A percentile compares a stretch with the other conserved stretches of the same genome.
Conservation (phyloP, 768 basidiomycete genomes). For the Tephrocybe sp. region DNA sequence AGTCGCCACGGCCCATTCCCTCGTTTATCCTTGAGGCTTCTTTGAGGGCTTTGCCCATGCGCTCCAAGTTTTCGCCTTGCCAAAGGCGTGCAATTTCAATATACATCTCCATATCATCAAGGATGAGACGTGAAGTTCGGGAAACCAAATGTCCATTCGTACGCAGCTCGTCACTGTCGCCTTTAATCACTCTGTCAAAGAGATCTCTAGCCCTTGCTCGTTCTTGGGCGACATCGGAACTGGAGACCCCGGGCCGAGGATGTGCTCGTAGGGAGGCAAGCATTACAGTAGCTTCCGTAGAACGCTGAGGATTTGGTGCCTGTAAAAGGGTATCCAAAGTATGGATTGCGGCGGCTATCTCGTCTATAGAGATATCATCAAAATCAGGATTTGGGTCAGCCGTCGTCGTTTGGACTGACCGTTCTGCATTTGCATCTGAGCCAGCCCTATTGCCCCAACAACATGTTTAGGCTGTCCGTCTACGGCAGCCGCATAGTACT, state of each 20-base stretch:
- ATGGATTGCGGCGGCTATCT: constrained; percentile 82
- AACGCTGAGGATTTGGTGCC: constrained; percentile 58
- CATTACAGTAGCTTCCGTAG: constrained; percentile 82
- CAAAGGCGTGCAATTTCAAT: constrained; percentile 89
- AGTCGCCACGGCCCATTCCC: constrained; percentile 47
- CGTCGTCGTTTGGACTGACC: constrained; percentile 40
- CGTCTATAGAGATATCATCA: constrained; percentile 45
- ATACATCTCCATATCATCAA: constrained; percentile 83
- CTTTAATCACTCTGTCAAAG: constrained; percentile 71
- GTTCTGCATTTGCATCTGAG: constrained; percentile 82
- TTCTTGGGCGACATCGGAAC: constrained; percentile 70
- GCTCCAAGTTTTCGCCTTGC: constrained; percentile 77
- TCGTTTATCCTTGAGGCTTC: constrained; percentile 70
- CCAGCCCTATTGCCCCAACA: constrained; percentile 79
- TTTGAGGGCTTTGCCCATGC: constrained; percentile 67
- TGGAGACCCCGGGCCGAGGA: constrained; percentile 76
- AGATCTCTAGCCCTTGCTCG: constrained; percentile 73
- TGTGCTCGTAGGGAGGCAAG: constrained; percentile 86
- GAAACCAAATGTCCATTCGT: constrained; percentile 37
- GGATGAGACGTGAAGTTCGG: constrained; percentile 50
- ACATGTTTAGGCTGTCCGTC: constrained; percentile 73
- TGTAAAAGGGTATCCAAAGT: constrained; percentile 77
- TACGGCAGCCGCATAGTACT: constrained; percentile 65
- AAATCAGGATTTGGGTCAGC: neutral
- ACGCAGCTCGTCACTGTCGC: constrained; percentile 58